phyloP scores from a whole-genome alignment of 805 yeast genomes.

The Zygosaccharomyces kombuchaensis region DNA sequence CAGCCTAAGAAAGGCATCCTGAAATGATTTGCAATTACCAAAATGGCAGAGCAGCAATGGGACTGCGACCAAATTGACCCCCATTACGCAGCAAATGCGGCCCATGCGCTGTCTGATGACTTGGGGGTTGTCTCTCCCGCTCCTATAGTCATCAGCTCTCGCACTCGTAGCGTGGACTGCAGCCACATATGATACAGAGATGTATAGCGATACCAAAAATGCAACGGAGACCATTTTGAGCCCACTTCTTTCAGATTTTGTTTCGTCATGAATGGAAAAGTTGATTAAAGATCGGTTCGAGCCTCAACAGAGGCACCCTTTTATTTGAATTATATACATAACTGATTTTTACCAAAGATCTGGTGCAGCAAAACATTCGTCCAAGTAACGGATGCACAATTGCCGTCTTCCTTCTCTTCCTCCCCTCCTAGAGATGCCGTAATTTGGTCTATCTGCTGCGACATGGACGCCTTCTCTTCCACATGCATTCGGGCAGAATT shows the following conservation, averaged over 20 bases:
- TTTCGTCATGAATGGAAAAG: neutral
- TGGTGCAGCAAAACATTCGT: constrained; percentile 47
- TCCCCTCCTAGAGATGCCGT: neutral
- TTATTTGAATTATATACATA: constrained; percentile 21
- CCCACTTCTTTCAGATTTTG: neutral
- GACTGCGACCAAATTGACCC: constrained; percentile 19
- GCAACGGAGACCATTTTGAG: constrained; percentile 3
- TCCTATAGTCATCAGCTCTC: constrained; percentile 18
- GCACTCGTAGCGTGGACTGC: constrained; percentile 23
- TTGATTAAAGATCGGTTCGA: constrained; percentile 2
- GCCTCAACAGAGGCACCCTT: neutral
- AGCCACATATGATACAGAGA: constrained; percentile 28
- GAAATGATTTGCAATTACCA: constrained; percentile 7
- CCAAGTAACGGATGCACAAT: constrained; percentile 51
- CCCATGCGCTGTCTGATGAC: constrained; percentile 26
- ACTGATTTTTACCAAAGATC: constrained; percentile 43
- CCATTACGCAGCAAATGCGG: constrained; percentile 16
- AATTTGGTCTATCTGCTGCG: constrained; percentile 10
- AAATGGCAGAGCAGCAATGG: constrained; percentile 14
- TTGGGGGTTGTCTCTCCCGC: constrained; percentile 32
- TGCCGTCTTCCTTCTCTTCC: constrained; percentile 10
- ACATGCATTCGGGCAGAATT: constrained; percentile 6
- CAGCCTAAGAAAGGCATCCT: constrained; percentile 15
- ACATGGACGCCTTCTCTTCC: constrained; percentile 4
- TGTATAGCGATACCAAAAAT: constrained; percentile 18